Evolutionary conservation across 495 filamentous ascomycete genomes (phyloP), one percentile per base, ranked within the genome.

Genomic region (Penicillium diatomitis): DNA sequence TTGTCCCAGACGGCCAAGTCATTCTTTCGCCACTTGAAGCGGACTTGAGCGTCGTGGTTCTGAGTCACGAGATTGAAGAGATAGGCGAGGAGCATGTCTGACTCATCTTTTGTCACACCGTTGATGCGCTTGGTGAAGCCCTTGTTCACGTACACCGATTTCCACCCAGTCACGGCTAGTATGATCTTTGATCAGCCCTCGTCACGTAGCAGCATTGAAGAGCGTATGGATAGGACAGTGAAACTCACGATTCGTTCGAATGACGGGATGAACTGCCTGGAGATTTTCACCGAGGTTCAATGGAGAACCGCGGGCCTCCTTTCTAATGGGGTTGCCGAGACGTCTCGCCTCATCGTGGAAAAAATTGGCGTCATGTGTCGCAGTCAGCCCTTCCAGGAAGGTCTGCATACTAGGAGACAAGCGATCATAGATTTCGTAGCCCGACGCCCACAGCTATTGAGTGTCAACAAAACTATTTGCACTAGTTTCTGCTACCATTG

Each of bases 1-100:
- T 43, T 43, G 32, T 43, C 41, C 41, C 41, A 43, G 41, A 43
- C 28, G 28, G 41, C 41, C 41, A 43, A 32, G 10, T 43, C 41
- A 6, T 43, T 43, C 30, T 43, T 31, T 5, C 30, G 28, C 41
- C 41, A 43, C 30, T 43, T 43, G 41, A 43, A 43, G 11, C 41
- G 41, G 2, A 43, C 41, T 28, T 43, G 41, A 8, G 41, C 30
- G 29, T 43, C 41, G 30, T 43, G 41, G 30, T 43, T 43, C 10
- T 43, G 41, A 27, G 41, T 43, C 28, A 43, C 41, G 2, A 43
- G 30, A 8, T 43, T 43, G 41, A 43, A 43, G 4, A 43, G 41
- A 27, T 43, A 43, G 8, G 6, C 7, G 29, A 43, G 41, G 3
- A 43, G 30, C 41, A 43, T 31, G 30, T 43, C 41, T 5, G 41